Base-by-base conservation (phyloP, 805 yeast genomes). In the Metschnikowia orientalis region DNA sequence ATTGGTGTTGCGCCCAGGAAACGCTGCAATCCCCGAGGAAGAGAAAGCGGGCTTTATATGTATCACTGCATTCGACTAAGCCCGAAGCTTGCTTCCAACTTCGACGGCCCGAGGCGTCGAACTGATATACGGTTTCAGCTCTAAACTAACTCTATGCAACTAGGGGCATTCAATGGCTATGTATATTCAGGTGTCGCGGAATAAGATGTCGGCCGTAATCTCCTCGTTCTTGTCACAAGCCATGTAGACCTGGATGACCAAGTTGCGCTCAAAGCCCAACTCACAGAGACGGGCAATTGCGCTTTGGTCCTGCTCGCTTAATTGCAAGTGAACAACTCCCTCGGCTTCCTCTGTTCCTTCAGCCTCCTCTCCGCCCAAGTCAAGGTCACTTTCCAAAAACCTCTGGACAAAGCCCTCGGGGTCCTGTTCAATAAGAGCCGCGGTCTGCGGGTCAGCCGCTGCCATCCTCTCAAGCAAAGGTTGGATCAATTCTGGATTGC, bases 191-290 rank as follows among this genome's bases (percentile, higher is more conserved):
- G 57, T 56, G 54, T 65, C 71, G 42, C 71, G 63, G 50, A 92
- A 84, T 48, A 92, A 69, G 53, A 87, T 76, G 64, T 92, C 92
- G 14, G 97, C 98, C 26, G 98, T 88, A 51, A 86, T 75, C 67
- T 90, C 96, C 66, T 92, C 98, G 61, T 92, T 87, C 65, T 88
- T 90, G 53, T 92, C 98, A 61, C 98, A 92, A 25, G 97, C 97
- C 72, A 92, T 80, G 65, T 86, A 92, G 18, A 94, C 95, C 66
- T 89, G 95, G 40, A 88, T 77, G 27, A 85, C 98, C 37, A 82
- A 67, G 47, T 80, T 73, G 47, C 95, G 75, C 46, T 87, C 95
- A 51, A 92, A 92, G 0, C 98, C 98, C 45, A 92, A 71, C 59
- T 84, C 97, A 57, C 95, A 82, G 45, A 92, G 71, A 55, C 98